Evolutionary conservation across 441 rosid genomes (phyloP), one percentile per base, ranked within the genome.

Genomic region (Arabidopsis lyrata): DNA sequence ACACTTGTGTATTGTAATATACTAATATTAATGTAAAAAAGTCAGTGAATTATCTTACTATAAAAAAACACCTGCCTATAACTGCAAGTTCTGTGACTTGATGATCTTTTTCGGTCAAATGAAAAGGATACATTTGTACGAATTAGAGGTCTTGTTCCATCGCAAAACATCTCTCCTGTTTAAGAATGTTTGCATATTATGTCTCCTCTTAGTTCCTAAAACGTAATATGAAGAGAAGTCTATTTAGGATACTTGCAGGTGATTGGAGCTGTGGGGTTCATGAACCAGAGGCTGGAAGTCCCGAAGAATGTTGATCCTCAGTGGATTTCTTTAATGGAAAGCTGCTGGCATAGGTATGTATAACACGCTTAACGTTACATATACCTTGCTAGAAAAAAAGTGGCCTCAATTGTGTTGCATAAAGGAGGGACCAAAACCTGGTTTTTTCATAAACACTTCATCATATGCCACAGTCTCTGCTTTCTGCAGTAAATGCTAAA

Each of bases 221-320:
- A 34, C 16, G 29, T 54, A 60, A 22, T 76, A 58, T 61, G 72
- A 81, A 73, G 65, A 68, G 48, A 41, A 45, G 32, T 34, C 61
- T 78, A 50, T 70, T 75, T 78, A 62, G 83, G 63, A 75, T 77
- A 69, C 56, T 73, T 81, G 81, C 86, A 95, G 99, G 93, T 95
- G 81, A 88, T 95, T 72, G 99, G 96, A 80, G 99, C 99, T 70
- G 99, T 92, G 47, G 99, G 99, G 54, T 92, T 87, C 86, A 95
- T 95, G 97, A 82, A 95, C 82, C 98, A 92, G 81, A 86, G 91
- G 57, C 80, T 95, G 59, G 99, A 95, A 62, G 87, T 90, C 55
- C 97, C 99, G 24, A 83, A 84, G 39, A 89, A 92, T 34, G 75
- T 84, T 50, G 96, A 95, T 84, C 95, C 97, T 61, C 88, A 77